Evolutionary conservation across 352 stramenopile species (phyloP), one percentile per base, ranked within the genome.

Genomic region (Pythium dissimile): DNA sequence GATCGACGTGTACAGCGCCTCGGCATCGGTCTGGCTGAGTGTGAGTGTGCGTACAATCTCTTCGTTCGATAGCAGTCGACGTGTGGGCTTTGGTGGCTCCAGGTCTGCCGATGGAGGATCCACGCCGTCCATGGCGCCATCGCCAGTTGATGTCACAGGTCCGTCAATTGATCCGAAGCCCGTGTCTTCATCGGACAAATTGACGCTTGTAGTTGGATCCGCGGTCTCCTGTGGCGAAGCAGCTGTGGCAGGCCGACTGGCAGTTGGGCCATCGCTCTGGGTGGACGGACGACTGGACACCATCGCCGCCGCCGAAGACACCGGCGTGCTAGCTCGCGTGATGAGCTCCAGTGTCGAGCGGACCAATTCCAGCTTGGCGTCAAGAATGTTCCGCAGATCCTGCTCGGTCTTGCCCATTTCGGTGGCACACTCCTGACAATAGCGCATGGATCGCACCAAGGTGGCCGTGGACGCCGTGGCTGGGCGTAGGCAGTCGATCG

Each of bases 1-100:
- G 20, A 94, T 71, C 23, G 80, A 73, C 8, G 84, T 92, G 54
- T 91, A 88, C 9, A 94, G 67, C 10, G 82, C 73, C 47, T 94
- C 84, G 5, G 80, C 80, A 44, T 94, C 81, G 2, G 72, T 87
- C 46, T 83, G 77, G 21, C 58, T 87, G 20, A 91, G 52, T 13
- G 70, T 79, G 7, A 90, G 72, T 9, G 67, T 75, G 23, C 62
- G 67, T 11, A 67, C 32, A 16, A 90, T 80, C 43, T 67, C 66
- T 18, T 86, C 77, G 49, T 56, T 75, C 12, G 62, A 69, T 27
- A 72, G 43, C 30, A 64, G 30, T 1, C 58, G 65, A 21, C 58
- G 52, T 24, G 42, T 39, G 15, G 61, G 61, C 16, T 18, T 44
- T 0, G 47, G 54, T 39, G 35, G 30, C 21, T 69, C 48, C 5